Evolutionary conservation across 495 filamentous ascomycete species (phyloP), one percentile per base, ranked within the genome.

Genomic region (Trichoderma gamsii): DNA sequence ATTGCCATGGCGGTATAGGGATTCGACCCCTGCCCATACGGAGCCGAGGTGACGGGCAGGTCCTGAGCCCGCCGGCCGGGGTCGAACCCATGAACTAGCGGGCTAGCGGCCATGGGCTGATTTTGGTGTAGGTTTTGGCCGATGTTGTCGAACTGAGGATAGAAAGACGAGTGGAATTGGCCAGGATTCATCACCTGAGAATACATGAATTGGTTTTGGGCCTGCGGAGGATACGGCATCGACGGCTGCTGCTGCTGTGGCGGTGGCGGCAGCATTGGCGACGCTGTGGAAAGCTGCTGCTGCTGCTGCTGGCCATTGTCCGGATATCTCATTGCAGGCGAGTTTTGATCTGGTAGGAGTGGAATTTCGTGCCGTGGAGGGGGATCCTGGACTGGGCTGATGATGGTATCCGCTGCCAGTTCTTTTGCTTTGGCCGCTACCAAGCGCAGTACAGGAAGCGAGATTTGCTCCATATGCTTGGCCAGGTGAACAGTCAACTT

Each of bases 401-500:
- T 87, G 71, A 87, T 82, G 35, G 84, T 88, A 69, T 87, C 81
- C 21, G 82, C 79, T 27, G 85, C 83, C 29, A 89, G 81, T 35
- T 84, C 80, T 68, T 80, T 84, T 29, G 83, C 80, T 69, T 79
- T 83, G 52, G 78, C 76, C 59, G 80, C 81, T n/a, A 94, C 89
- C 8, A 98, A 84, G 66, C 84, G 84, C 63, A 97, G 78, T 64
- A 97, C 86, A 0, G 94, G 94, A 73, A 98, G 84, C 71, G 90
- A 92, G 74, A 98, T 90, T 69, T 91, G 88, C 74, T 97, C 93
- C 92, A 98, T 96, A 79, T 98, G 94, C 72, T 93, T 93, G n/a
- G 92, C 94, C 70, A 97, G 80, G 80, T 97, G 94, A 38, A 93
- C 92, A 3, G 91, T 96, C 66, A 97, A 81, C 81, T 97, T 96